Percentiles rank a stretch among this genome's conserved stretches.
These are phyloP conservation scores for Candida broadrunensis DNA, from an alignment of 805 yeast species.

Conservation along the genomic window DNA sequence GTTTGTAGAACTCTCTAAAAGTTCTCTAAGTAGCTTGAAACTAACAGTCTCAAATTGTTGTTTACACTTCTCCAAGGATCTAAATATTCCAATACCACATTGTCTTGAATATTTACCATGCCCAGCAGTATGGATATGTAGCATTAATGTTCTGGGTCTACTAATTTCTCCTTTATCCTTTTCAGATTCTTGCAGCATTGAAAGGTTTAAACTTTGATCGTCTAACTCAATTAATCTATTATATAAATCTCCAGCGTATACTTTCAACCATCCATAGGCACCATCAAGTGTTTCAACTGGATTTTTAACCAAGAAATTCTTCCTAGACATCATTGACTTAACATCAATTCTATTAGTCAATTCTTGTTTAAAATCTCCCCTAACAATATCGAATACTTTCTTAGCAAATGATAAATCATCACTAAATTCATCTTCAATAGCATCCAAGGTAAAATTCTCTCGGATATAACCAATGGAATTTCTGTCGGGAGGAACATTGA, in stretches of 20 bases:
- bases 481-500: slow-evolving; percentile 48
- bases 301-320: slow-evolving; percentile 64
- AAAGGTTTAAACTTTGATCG: slow-evolving; percentile 51
- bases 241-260: slow-evolving; percentile 75
- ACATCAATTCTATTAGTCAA: slow-evolving; percentile 58
- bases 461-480: slow-evolving; percentile 50
- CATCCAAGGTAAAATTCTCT: slow-evolving; percentile 38
- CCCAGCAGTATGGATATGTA: slow-evolving; percentile 28
- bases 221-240: slow-evolving; percentile 70
- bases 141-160: slow-evolving; percentile 55
- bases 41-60: neutral
- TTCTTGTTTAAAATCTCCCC: slow-evolving; percentile 60
- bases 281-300: slow-evolving; percentile 52
- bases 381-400: slow-evolving; percentile 55
- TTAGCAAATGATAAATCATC: slow-evolving; percentile 50
- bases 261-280: slow-evolving; percentile 73
- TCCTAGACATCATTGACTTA: slow-evolving; percentile 86
- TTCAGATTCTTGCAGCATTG: slow-evolving; percentile 15
- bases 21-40: slow-evolving; percentile 21
- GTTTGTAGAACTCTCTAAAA: slow-evolving; percentile 23
- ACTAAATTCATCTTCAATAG: slow-evolving; percentile 15
- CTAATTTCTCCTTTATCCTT: slow-evolving; percentile 23
- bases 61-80: neutral
- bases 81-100: neutral
- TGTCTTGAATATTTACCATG: slow-evolving; percentile 38